Base-by-base conservation (phyloP, 352 stramenopile species). In the Phytophthora macrochlamydospora region DNA sequence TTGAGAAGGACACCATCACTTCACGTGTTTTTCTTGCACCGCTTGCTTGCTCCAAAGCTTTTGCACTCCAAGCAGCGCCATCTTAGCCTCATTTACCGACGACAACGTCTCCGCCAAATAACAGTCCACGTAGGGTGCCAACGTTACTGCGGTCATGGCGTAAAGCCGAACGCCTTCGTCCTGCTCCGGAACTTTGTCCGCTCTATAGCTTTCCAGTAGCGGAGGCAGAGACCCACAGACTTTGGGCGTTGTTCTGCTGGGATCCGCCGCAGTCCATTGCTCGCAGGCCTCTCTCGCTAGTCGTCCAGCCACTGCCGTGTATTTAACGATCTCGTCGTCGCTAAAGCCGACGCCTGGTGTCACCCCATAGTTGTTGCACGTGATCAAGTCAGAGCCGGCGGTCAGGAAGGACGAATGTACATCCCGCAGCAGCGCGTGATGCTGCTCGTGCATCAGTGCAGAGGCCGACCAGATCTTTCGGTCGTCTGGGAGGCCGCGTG, bases 321-420 rank as follows among this genome's bases (percentile, higher is more conserved):
- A 77, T 45, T 70, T 62, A 14, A 70, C 57, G n/a, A 96, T 90
- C 35, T 96, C 78, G 0, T 81, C 60, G 33, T 88, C 67, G 2
- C 56, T 76, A 71, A 98, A 98, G 50, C 89, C 89, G 4, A 95
- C 87, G 45, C 88, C 88, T 13, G 90, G 90, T 35, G 90, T 94
- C 35, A 97, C 83, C 43, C 87, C 89, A 68, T 97, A 98, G 43
- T 93, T 96, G 78, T 98, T 98, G 65, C 87, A 93, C 24, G 93
- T 98, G 53, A 97, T 88, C 14, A 76, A 90, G 56, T 92, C 67
- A 4, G 88, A 75, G 12, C 91, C 91, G 28, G 90, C 89, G 24
- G 68, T 14, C 7, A 98, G 62, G 61, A 97, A 98, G 7, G 87
- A 91, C 18, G 50, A 62, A 61, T 98, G 93, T 32, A 97, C 90